Evolutionary conservation across 768 basidiomycete species (phyloP), one percentile per base, ranked within the genome.

Genomic region (Leucocoprinus leucothites): DNA sequence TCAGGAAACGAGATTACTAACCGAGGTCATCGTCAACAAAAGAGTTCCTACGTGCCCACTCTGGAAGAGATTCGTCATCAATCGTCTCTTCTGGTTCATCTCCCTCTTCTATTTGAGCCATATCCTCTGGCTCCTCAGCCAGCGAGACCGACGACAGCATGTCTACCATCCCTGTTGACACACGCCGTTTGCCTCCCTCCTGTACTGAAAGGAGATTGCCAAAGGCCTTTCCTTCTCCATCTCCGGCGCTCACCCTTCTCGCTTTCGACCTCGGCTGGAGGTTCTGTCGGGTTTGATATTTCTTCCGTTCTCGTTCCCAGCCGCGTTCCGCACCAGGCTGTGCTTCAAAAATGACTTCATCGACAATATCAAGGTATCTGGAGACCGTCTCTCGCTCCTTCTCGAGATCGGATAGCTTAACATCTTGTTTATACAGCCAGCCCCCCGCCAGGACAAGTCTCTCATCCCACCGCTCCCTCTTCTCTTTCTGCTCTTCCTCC

Each of bases 381-480:
- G 68, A 66, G 2, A 94, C 80, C 3, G 80, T 77, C 1, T 67
- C 68, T 59, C 80, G 71, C 66, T 92, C 89, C 65, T 75, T 81
- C 60, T 36, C 65, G 53, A 93, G 67, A 26, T 84, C 76, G 18
- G 66, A 69, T 28, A 86, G 68, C 14, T 62, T 68, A 52, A 91
- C 63, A 61, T 89, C 85, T 63, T 85, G 86, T 54, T 71, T 77
- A 65, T 94, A 94, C 51, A 93, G 64, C 89, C 91, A 93, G 4
- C 91, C 91, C 25, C 86, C 85, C 22, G 88, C 87, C 11, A 93
- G 74, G 0, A 91, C 85, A 9, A 94, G 77, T 34, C 84, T 75
- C 64, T 92, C 87, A 62, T 93, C 91, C 91, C 91, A 94, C 16
- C 77, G 72, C 58, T 89, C 87, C 38, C 79, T 77, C 67, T 85